phyloP scores from a whole-genome alignment of 352 stramenopile genomes.

The Phytophthora uliginosa region DNA sequence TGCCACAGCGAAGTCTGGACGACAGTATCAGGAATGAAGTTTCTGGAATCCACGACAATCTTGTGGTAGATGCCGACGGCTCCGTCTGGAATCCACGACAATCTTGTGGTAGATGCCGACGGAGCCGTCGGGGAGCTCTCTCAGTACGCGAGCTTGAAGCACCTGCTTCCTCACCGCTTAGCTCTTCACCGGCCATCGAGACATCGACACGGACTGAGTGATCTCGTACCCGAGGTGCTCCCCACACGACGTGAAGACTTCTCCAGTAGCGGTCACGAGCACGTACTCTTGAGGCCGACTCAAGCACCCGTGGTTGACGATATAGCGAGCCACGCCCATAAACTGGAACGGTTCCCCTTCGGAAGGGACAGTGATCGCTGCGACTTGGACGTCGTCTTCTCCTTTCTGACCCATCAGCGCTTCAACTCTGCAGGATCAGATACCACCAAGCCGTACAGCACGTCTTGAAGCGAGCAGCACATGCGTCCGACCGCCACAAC shows the following conservation, averaged over 20 bases:
- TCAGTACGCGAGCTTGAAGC: constrained; percentile 26
- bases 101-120: constrained; percentile 29
- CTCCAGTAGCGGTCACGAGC: constrained; percentile 15
- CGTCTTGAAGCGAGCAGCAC: constrained; percentile 24
- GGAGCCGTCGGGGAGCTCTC: constrained; percentile 22
- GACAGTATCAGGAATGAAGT: constrained; percentile 16
- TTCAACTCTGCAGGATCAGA: constrained; percentile 27
- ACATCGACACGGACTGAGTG: constrained; percentile 19
- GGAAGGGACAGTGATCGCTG: constrained; percentile 4
- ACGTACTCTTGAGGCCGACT: constrained; percentile 28
- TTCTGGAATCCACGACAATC: constrained; percentile 27
- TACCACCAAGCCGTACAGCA: constrained; percentile 15
- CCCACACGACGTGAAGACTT: constrained; percentile 22
- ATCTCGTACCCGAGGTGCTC: constrained; percentile 32
- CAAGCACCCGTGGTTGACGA: constrained; percentile 8
- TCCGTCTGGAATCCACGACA: constrained; percentile 27
- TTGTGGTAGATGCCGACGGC: constrained; percentile 29
- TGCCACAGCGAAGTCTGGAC: constrained; percentile 19
- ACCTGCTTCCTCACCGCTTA: constrained; percentile 6
- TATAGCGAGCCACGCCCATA: constrained; percentile 20
- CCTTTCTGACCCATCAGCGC: constrained; percentile 17
- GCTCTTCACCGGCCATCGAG: constrained; percentile 15
- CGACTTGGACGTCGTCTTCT: constrained; percentile 22
- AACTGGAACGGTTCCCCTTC: constrained; percentile 24
- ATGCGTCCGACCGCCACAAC: constrained; percentile 22